Evolutionary conservation across 345 rosid genomes (phyloP).

Genomic region (Ceriops decandra): DNA sequence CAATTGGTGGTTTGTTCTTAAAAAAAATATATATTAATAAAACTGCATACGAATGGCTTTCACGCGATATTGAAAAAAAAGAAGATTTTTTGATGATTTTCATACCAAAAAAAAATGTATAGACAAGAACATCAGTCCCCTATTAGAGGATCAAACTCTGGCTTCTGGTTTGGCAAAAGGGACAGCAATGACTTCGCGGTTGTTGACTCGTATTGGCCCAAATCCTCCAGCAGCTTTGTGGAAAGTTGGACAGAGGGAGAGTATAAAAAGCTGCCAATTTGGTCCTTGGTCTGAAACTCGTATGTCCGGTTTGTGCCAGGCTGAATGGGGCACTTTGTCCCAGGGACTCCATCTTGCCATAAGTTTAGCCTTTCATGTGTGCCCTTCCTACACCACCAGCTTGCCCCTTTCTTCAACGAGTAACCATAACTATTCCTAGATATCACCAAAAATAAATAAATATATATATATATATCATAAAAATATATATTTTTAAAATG

Average conservation of each 20-base stretch:
- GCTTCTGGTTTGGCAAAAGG: slow-evolving; percentile 69
- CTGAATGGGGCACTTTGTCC: slow-evolving; percentile 85
- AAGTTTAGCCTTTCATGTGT: slow-evolving; percentile 74
- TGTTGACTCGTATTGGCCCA: slow-evolving; percentile 68
- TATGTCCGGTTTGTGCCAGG: slow-evolving; percentile 87
- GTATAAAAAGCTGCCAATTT: slow-evolving; percentile 82
- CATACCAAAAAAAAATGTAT: background rate
- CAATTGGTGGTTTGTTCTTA: too few relatives aligned
- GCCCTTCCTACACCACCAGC: slow-evolving; percentile 49
- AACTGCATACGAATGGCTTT: background rate
- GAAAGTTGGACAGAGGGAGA: slow-evolving; percentile 55
- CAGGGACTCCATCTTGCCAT: slow-evolving; percentile 90
- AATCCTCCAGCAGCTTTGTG: slow-evolving; percentile 82
- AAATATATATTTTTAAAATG: too few relatives aligned
- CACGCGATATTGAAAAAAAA: too few relatives aligned
- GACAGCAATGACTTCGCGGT: slow-evolving; percentile 57
- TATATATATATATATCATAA: too few relatives aligned
- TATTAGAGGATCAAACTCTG: slow-evolving; percentile 58
- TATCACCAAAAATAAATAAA: too few relatives aligned
- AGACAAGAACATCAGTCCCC: slow-evolving; percentile 55
- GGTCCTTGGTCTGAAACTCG: slow-evolving; percentile 80
- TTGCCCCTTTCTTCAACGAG: background rate
- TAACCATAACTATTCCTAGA: too few relatives aligned
- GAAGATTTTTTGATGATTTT: too few relatives aligned
- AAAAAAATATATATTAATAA: too few relatives aligned